These are phyloP conservation scores for Solanum bulbocastanum DNA, from an alignment of 257 asterid genomes.

Conservation along the genomic window DNA sequence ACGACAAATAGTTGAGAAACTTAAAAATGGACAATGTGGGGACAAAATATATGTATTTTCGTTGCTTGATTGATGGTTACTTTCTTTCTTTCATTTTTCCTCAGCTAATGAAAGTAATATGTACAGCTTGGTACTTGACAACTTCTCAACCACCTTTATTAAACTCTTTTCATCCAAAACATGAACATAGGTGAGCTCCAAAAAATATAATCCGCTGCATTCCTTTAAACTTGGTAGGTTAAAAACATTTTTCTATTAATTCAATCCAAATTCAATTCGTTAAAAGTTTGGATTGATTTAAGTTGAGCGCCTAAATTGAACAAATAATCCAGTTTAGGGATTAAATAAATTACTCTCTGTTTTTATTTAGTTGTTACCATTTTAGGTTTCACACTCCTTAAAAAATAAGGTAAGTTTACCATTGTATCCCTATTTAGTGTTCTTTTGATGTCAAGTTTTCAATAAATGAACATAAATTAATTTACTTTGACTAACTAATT, in stretches of 20 bases:
- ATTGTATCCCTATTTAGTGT: no score
- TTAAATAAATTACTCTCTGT: background rate
- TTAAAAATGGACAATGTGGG: conserved; percentile 1
- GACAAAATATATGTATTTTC: background rate
- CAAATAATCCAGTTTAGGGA: background rate
- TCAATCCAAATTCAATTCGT: background rate
- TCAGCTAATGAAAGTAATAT: background rate
- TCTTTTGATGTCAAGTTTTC: no score
- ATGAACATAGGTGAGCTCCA: background rate
- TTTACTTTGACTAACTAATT: background rate
- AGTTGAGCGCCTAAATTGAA: background rate
- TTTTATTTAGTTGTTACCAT: no score
- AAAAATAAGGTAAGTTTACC: no score
- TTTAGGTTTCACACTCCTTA: background rate
- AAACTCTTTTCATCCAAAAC: background rate
- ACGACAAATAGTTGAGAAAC: background rate
- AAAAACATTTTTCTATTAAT: background rate
- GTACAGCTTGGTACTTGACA: background rate
- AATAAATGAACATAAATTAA: no score
- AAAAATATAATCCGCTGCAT: background rate
- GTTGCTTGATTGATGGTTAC: background rate
- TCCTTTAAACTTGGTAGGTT: background rate
- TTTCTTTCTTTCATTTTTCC: background rate
- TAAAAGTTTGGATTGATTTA: background rate
- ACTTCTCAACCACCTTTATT: background rate